Evolutionary conservation across 2,329 filamentous ascomycete species (phyloP), one percentile per base, ranked within the genome.

Genomic region (Fusarium setosum): DNA sequence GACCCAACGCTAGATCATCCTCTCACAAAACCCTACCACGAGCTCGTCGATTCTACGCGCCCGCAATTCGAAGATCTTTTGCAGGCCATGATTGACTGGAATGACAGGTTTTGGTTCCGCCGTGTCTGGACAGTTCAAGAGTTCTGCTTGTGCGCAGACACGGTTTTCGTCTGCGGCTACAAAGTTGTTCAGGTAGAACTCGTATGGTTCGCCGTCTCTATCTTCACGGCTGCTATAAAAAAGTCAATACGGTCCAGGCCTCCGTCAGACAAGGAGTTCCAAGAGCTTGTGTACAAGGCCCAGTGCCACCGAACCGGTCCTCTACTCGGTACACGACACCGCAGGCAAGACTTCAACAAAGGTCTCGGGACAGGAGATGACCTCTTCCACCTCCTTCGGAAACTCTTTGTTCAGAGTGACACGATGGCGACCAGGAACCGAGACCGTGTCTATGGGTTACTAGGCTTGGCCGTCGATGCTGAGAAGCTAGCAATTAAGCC

Each of bases 41-140:
- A 45, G 21, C 38, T 53, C 17, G 29, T 53, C 8, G 21, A 35
- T 18, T 34, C 23, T 17, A 38, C 29, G 13, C 29, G 40, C 4
- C 38, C 38, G 15, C 12, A 11, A 8, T 53, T 53, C 6, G 50
- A 53, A 12, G 21, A 20, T 18, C 50, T 53, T 3, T 20, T 53
- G 6, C 38, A 44, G n/a, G 50, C 29, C 11, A 45, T 24, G 4
- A 20, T 53, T n/a, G n/a, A 31, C 24, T 44, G 38, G 50, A 44
- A 53, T 5, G 50, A 53, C 7, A 26, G 50, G 9, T n/a, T 24
- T 11, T 44, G 50, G 50, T 53, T 53, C 50, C 50, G 35, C 20
- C 50, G 50, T n/a, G 26, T 53, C 37, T 53, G 38, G 50, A 44
- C 38, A 12, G 38, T 53, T 20, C 50, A 53, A 11, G 50, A 53